A percentile compares a stretch with the other conserved stretches of the same genome.
Conservation (phyloP, 768 basidiomycete species). For the Pulveroboletus sp. region DNA sequence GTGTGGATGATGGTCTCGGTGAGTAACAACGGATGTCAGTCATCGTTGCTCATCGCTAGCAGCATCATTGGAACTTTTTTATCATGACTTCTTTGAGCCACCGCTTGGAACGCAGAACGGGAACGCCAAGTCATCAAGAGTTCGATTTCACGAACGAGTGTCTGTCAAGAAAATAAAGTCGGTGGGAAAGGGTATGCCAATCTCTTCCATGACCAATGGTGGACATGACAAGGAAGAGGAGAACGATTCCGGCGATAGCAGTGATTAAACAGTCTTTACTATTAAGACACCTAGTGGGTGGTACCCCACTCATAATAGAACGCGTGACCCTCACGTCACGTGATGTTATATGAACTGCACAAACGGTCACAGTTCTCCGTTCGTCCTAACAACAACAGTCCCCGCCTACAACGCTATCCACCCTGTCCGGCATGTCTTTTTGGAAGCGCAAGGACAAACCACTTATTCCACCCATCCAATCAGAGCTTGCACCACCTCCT, state of each 20-base stretch:
- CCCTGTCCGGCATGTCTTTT: slow-evolving; percentile 21
- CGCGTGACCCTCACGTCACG: slow-evolving; percentile 10
- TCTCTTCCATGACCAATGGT: slow-evolving; percentile 37
- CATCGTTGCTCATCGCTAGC: background rate
- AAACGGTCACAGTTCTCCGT: slow-evolving; percentile 2
- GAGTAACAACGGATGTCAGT: slow-evolving; percentile 15
- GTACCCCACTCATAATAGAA: no score
- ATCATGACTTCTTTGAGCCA: slow-evolving; percentile 77
- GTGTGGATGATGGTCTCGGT: slow-evolving; percentile 41
- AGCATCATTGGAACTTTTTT: slow-evolving; percentile 50
- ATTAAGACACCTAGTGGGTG: no score
- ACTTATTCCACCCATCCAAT: slow-evolving; percentile 62
- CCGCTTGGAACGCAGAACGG: slow-evolving; percentile 32
- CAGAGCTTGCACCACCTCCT: slow-evolving; percentile 27
- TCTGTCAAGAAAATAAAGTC: slow-evolving; percentile 76
- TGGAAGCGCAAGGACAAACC: slow-evolving; percentile 64
- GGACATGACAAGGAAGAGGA: slow-evolving; percentile 38
- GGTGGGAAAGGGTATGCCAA: slow-evolving; percentile 58
- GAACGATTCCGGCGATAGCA: slow-evolving; percentile 28
- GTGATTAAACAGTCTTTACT: slow-evolving; percentile 22
- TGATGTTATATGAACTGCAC: background rate
- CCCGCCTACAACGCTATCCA: background rate
- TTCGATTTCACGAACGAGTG: slow-evolving; percentile 79
- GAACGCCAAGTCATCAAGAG: slow-evolving; percentile 36
- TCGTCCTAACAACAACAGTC: background rate